Evolutionary conservation across 805 yeast genomes (phyloP).

Genomic region (Ogataea saltuana): DNA sequence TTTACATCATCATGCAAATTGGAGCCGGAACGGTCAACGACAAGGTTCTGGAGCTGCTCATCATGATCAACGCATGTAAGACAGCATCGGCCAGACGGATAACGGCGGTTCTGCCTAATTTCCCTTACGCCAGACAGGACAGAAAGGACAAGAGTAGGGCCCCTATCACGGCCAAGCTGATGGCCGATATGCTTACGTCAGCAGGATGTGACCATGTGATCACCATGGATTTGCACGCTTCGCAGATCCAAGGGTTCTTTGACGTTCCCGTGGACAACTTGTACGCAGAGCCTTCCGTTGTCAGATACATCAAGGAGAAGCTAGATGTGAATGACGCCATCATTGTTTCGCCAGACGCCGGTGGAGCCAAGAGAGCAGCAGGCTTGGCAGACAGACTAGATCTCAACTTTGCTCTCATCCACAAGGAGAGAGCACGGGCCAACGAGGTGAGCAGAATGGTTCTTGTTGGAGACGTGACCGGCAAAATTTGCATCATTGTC

Average conservation of each 20-base stretch:
- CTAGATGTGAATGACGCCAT: constrained; percentile 62
- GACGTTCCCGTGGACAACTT: constrained; percentile 81
- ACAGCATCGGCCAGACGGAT: constrained; percentile 82
- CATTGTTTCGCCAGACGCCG: constrained; percentile 84
- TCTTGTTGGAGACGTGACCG: constrained; percentile 79
- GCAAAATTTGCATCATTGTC: constrained; percentile 72
- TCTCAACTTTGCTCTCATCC: constrained; percentile 79
- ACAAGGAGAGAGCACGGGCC: constrained; percentile 81
- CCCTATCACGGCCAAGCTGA: constrained; percentile 80
- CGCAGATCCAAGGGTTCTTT: constrained; percentile 85
- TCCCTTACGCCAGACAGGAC: constrained; percentile 89
- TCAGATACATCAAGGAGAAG: constrained; percentile 68
- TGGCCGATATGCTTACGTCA: constrained; percentile 79
- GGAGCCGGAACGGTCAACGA: constrained; percentile 81
- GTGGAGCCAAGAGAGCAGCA: constrained; percentile 91
- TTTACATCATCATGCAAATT: constrained; percentile 75
- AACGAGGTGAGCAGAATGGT: constrained; percentile 86
- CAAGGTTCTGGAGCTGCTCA: constrained; percentile 68
- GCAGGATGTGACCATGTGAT: constrained; percentile 87
- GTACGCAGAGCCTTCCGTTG: constrained; percentile 82
- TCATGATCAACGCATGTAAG: constrained; percentile 80
- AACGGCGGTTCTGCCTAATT: constrained; percentile 80
- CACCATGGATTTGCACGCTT: constrained; percentile 87
- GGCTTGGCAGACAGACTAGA: constrained; percentile 78
- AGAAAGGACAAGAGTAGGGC: constrained; percentile 84